Evolutionary conservation across 2,329 filamentous ascomycete genomes (phyloP).

Genomic region (Emmonsia crescens): DNA sequence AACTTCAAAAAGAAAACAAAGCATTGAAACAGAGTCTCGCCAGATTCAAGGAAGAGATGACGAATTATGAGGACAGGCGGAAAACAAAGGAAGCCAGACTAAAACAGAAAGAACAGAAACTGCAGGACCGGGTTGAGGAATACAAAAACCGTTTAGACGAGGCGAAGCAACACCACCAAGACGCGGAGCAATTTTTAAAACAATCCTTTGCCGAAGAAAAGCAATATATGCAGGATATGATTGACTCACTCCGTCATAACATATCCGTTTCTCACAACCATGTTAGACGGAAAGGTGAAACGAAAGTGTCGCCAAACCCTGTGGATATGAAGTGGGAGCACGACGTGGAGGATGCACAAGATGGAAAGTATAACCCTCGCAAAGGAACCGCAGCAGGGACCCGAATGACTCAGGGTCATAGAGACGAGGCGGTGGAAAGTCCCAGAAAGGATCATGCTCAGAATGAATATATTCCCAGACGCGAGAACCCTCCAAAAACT

Average conservation of each 20-base stretch:
- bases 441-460: not conserved
- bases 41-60: slow-evolving; percentile 33
- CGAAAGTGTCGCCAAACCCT: not conserved
- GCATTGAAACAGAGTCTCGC: slow-evolving; percentile 31
- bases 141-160: slow-evolving; percentile 31
- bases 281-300: not conserved
- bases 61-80: slow-evolving; percentile 32
- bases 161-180: slow-evolving; percentile 25
- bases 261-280: slow-evolving; percentile 15
- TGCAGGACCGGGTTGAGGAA: slow-evolving; percentile 31
- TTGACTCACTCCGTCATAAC: slow-evolving; percentile 26
- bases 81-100: slow-evolving; percentile 33
- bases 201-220: slow-evolving; percentile 28
- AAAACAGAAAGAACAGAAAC: slow-evolving; percentile 30
- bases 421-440: not conserved
- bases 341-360: not conserved
- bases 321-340: not conserved
- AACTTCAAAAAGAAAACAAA: slow-evolving; percentile 32
- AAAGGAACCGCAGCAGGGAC: not conserved
- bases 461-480: not conserved
- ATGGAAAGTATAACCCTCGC: not conserved
- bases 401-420: not conserved
- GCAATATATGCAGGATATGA: slow-evolving; percentile 28
- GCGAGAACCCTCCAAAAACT: not conserved
- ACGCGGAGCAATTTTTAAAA: slow-evolving; percentile 26